Percentiles rank a stretch among this genome's conserved stretches.
These are phyloP conservation scores for Cyberlindnera petersonii DNA, from an alignment of 805 yeast genomes.

Conservation along the genomic window DNA sequence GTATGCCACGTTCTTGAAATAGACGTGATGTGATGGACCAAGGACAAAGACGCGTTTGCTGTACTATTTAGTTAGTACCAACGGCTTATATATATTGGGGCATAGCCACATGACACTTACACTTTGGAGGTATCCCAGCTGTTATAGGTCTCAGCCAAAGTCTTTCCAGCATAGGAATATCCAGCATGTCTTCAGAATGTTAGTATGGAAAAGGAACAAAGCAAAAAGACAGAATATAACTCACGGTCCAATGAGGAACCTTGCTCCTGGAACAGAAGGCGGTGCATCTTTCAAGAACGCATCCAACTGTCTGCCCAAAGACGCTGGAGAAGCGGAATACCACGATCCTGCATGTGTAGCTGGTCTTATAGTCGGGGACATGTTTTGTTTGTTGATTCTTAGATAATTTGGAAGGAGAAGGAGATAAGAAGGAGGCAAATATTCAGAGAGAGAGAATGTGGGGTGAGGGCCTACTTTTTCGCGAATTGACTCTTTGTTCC, in stretches of 20 bases:
- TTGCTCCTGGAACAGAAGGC: slow-evolving; percentile 35
- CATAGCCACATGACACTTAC: slow-evolving; percentile 18
- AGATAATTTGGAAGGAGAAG: neutral
- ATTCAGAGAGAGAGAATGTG: neutral
- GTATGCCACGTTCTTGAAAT: slow-evolving; percentile 58
- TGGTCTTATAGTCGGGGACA: slow-evolving; percentile 8
- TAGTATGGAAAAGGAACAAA: slow-evolving; percentile 1
- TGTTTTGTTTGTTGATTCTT: neutral
- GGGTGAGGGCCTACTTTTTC: neutral
- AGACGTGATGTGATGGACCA: slow-evolving; percentile 93
- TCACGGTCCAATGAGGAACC: slow-evolving; percentile 54
- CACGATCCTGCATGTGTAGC: slow-evolving; percentile 85
- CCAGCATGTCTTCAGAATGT: slow-evolving; percentile 71
- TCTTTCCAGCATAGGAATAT: slow-evolving; percentile 71
- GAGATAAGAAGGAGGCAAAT: neutral
- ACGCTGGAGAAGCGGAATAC: slow-evolving; percentile 53
- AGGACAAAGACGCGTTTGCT: slow-evolving; percentile 67
- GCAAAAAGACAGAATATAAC: slow-evolving; percentile 15
- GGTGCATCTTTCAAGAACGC: slow-evolving; percentile 40
- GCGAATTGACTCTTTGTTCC: no score
- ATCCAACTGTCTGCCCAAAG: slow-evolving; percentile 49
- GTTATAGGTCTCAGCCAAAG: slow-evolving; percentile 73
- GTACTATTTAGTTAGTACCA: slow-evolving; percentile 7
- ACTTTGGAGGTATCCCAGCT: slow-evolving; percentile 58
- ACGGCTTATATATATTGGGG: neutral